A percentile compares a stretch with the other conserved stretches of the same genome.
Conservation (phyloP, 257 asterid species). For the Craterostigma plantagineum region DNA sequence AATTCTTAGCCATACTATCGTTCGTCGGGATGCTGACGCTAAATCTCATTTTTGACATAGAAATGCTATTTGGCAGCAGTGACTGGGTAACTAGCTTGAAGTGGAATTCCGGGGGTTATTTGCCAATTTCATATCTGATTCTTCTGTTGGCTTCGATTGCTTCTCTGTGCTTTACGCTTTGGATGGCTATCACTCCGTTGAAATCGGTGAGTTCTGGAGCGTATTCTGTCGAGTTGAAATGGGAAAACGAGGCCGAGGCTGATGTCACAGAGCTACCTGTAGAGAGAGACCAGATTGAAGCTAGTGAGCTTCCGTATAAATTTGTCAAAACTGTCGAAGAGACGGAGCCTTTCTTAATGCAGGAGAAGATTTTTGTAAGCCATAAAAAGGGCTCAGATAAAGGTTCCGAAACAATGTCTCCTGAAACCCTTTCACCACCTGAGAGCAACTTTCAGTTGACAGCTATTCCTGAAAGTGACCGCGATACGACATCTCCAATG, state of each 20-base stretch:
- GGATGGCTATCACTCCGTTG: constrained; percentile 78
- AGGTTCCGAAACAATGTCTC: constrained; percentile 27
- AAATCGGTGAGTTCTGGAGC: constrained; percentile 52
- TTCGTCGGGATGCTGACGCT: constrained; percentile 63
- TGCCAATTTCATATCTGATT: constrained; percentile 46
- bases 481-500: constrained; percentile 23
- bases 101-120: constrained; percentile 48
- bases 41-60: constrained; percentile 53
- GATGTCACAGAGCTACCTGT: constrained; percentile 17
- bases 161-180: constrained; percentile 59
- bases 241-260: constrained; percentile 18
- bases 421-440: constrained; percentile 40
- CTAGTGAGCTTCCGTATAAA: constrained; percentile 19
- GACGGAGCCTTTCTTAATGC: constrained; percentile 19
- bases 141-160: constrained; percentile 41
- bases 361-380: constrained; percentile 21
- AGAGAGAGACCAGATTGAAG: constrained; percentile 19
- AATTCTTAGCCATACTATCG: constrained; percentile 37
- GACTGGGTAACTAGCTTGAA: constrained; percentile 78
- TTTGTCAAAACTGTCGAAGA: constrained; percentile 17
- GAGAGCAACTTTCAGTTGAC: constrained; percentile 22
- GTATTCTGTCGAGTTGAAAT: constrained; percentile 26
- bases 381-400: constrained; percentile 17
- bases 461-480: constrained; percentile 30
- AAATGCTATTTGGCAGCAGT: constrained; percentile 74